Base-by-base conservation (phyloP, 768 basidiomycete species). In the Sistotremastrum suecicum region DNA sequence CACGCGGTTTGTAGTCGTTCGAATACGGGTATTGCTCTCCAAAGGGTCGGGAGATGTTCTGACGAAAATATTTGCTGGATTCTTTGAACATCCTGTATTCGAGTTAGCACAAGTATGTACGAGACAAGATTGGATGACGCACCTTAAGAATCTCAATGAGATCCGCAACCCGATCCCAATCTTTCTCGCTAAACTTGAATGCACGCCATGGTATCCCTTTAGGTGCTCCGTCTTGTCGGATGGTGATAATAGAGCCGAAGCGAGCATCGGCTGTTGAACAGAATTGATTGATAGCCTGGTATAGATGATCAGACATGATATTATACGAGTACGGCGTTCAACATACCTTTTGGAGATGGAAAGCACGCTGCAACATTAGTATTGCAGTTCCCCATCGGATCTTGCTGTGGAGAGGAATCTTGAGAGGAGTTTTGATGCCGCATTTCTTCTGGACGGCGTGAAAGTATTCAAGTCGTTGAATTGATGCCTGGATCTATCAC, bases 181-280 rank as follows among this genome's bases (percentile, higher is more conserved):
- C 59, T 0, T 5, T 7, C 1, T 53, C 51, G 1, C 35, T 39
- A 8, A 61, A 34, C 4, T 46, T 47, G 34, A 61, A 61, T 2
- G 54, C 53, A 2, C 44, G 41, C 59, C 62, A 62, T 1, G 50
- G 56, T 8, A 63, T 59, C 11, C 59, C 45, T 42, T 60, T 62
- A 3, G 50, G n/a, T 5, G 44, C 12, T 4, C 51, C 52, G 11
- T 57, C 39, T 7, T 36, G 33, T 5, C 47, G 48, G 7, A 62
- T 51, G 3, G 51, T 51, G 0, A 60, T 64, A 39, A 64, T 60
- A 3, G 62, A 57, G 3, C 62, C 58, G 45, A 50, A 64, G 4
- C 55, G 47, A 3, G 53, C 39, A 41, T 63, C 56, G 0, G 62
- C 57, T 0, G 54, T 51, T 54, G 54, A 53, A 11, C 52, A 20